phyloP scores from a whole-genome alignment of 257 asterid genomes.

The Thymus mandschuricus region DNA sequence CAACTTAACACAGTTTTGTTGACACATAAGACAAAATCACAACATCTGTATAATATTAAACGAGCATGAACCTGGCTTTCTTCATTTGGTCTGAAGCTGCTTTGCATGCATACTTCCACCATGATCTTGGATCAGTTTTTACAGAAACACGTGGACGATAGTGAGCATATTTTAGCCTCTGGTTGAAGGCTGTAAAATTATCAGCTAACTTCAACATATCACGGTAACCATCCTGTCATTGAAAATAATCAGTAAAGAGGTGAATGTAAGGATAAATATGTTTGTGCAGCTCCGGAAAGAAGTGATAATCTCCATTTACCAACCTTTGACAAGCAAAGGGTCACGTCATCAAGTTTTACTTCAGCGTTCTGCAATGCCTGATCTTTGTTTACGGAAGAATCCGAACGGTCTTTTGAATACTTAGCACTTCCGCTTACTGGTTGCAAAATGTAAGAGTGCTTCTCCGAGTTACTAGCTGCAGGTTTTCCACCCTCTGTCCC shows the following conservation, averaged over 20 bases:
- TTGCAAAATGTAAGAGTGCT: constrained; percentile 76
- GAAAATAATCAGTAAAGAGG: constrained; percentile 12
- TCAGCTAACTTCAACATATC: constrained; percentile 90
- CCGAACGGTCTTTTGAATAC: constrained; percentile 75
- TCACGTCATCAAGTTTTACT: constrained; percentile 89
- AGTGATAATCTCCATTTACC: constrained; percentile 34
- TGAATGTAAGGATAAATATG: constrained; percentile 12
- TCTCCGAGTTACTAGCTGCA: constrained; percentile 46
- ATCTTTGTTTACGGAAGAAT: constrained; percentile 52
- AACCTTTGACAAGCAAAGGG: constrained; percentile 93
- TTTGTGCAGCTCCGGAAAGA: neutral
- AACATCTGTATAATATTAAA: constrained; percentile 14
- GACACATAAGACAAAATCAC: constrained; percentile 7
- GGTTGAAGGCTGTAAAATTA: constrained; percentile 91
- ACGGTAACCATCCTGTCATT: constrained; percentile 78
- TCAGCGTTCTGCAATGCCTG: constrained; percentile 78
- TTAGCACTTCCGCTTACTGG: constrained; percentile 95
- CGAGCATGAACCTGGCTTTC: constrained; percentile 69
- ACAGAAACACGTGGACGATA: constrained; percentile 73
- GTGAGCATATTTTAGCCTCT: constrained; percentile 87
- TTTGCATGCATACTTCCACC: constrained; percentile 94
- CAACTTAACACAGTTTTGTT: neutral
- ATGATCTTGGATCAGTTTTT: constrained; percentile 70
- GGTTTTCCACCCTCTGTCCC: constrained; percentile 88
- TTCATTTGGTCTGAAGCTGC: constrained; percentile 78